Percentiles rank a stretch among this genome's conserved stretches.
phyloP scores from a whole-genome alignment of 306 rosid genomes.

The Boehmeria nivea region DNA sequence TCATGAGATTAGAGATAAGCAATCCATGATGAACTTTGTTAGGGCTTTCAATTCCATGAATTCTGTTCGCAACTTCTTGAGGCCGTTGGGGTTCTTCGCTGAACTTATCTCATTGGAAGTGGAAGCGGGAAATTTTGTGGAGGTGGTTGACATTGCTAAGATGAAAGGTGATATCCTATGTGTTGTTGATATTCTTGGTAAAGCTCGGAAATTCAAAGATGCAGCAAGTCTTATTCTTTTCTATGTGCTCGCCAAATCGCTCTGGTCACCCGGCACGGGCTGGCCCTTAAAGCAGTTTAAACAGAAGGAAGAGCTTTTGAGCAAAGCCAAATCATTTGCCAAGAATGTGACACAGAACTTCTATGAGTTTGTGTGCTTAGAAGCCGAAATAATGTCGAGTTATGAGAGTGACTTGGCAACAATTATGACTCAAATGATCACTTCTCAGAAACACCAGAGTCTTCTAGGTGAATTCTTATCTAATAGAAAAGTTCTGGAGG shows the following conservation, averaged over 20 bases:
- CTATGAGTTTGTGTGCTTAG: constrained; percentile 33
- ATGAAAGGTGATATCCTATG: constrained; percentile 40
- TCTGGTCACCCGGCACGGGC: constrained; percentile 56
- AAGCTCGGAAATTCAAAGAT: constrained; percentile 42
- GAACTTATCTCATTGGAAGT: constrained; percentile 64
- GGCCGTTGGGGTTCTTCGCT: constrained; percentile 32
- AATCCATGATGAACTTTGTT: constrained; percentile 67
- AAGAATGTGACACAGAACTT: constrained; percentile 25
- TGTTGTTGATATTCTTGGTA: constrained; percentile 45
- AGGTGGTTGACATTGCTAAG: constrained; percentile 53
- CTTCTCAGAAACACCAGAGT: constrained; percentile 30
- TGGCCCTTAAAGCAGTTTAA: constrained; percentile 60
- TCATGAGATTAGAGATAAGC: constrained; percentile 33
- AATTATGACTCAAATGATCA: constrained; percentile 27
- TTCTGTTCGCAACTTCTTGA: constrained; percentile 52
- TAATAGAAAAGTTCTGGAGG: constrained; percentile 52
- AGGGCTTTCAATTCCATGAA: constrained; percentile 51
- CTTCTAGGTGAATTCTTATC: constrained; percentile 47
- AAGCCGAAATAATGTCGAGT: constrained; percentile 40
- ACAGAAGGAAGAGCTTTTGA: constrained; percentile 39
- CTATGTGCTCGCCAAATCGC: constrained; percentile 48
- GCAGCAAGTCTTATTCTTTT: constrained; percentile 39
- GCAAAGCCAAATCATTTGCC: constrained; percentile 47
- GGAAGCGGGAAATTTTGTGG: constrained; percentile 55
- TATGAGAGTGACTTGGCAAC: constrained; percentile 16